Evolutionary conservation across 2,329 filamentous ascomycete genomes (phyloP), one percentile per base, ranked within the genome.

Genomic region (Magnaporthiopsis incrustans): DNA sequence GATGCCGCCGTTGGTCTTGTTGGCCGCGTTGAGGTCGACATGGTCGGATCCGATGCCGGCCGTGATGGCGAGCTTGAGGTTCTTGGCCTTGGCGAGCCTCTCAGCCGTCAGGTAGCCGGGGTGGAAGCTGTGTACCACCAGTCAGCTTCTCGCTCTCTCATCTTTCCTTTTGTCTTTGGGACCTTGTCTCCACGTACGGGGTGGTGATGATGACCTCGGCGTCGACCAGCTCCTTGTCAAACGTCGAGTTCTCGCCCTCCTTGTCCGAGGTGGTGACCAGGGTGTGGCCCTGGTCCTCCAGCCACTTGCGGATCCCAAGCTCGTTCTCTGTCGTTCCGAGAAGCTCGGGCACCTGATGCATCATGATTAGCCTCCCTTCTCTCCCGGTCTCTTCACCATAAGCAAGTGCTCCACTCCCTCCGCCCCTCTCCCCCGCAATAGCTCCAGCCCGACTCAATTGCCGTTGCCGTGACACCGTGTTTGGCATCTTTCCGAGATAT

Each of bases 151-250:
- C 7, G 8, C n/a, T 62, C 18, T 25, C 10, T 26, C 25, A 10
- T 18, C 56, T 26, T 18, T 57, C n/a, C n/a, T n/a, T 38, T 14
- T 15, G 35, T 4, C 11, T 4, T 14, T 38, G 14, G 2, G 1
- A 2, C 2, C 27, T 14, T 50, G 22, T n/a, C 8, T 15, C 11
- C 35, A 68, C 83, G 67, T 78, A 97, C 90, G 95, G 95, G 65
- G 95, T 99, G 71, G 95, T 99, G 80, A 99, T 98, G 85, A 99
- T 98, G 79, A 99, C 84, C 80, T 99, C 95, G 67, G 95, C 92
- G 75, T 98, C 95, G 67, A 95, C 92, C 64, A 99, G 86, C 81
- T 99, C 92, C 82, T 93, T 85, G 79, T 98, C 95, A 66, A 99
- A 98, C 70, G 85, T 90, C 67, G 94, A 98, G 84, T 89, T 85